Base-by-base conservation (phyloP, 768 basidiomycete genomes). In the Sarcodon sp. region DNA sequence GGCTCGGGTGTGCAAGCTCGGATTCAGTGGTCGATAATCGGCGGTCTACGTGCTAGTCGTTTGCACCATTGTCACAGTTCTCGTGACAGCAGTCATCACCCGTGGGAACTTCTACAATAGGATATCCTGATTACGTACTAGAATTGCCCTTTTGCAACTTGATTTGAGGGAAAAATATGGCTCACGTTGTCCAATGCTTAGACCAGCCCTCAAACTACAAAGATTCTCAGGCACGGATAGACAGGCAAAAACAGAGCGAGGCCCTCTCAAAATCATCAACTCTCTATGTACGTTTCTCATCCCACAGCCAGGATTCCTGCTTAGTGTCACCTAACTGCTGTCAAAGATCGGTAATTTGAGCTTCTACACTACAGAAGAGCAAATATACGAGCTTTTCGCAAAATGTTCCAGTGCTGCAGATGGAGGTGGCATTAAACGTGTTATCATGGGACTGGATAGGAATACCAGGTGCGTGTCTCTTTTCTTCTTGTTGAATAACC, bases 171-270 rank as follows among this genome's bases (percentile, higher is more conserved):
- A 62, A 27, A 27, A 27, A 27, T 27, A 88, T 89, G 91, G 80
- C 92, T 38, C 83, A 93, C 70, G 82, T 94, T 56, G 83, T 94
- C 43, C 59, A 74, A 31, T 65, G 83, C 33, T 74, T 97, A 55
- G 94, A 97, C 68, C 86, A 90, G 64, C 93, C 92, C 43, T 96
- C 92, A 5, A 90, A 91, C 64, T 99, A 99, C 69, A 90, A 92
- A 63, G 94, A 99, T 66, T 93, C 88, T 11, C 87, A 93, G 65
- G 71, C 74, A 35, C 77, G 83, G 48, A 67, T 91, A 46, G 85
- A 96, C 68, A 73, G 86, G 53, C 72, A 77, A 55, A 81, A 65
- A 54, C 90, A 93, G 60, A 76, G 81, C 55, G 83, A 90, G 7
- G 61, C 88, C n/a, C 79, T 96, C 35, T 63, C 76, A 38, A 87